Base-by-base conservation (phyloP, 1,284 basidiomycete genomes). In the Rhodotorula sp. region DNA sequence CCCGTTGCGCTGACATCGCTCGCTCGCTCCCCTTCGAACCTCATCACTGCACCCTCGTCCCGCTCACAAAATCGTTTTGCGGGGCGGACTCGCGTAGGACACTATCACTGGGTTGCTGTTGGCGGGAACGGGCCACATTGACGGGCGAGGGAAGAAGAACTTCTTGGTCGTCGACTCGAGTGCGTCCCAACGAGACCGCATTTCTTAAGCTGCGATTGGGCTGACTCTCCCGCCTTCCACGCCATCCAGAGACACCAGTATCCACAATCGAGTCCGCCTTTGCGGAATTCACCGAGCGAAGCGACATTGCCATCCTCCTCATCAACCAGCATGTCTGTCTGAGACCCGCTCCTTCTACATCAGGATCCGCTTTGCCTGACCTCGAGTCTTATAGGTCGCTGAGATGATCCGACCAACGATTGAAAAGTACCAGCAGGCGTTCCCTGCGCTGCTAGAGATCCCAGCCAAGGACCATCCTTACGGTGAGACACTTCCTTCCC, bases 371-470 rank as follows among this genome's bases (percentile, higher is more conserved):
- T 18, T 13, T 24, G 13, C 2, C 26, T 62, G 28, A 51, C 28
- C n/a, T 18, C 47, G 28, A 2, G 44, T 20, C 51, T 34, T 30
- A 18, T 44, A 96, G 94, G 84, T 97, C 76, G 94, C 94, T 59
- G 96, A 99, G 83, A 92, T 91, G 84, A 99, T 99, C 77, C 85
- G 96, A 60, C 92, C 94, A 0, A 88, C 91, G 2, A 92, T 99
- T 24, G 96, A 99, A 82, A 88, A 89, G 76, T 99, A 99, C 80
- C 89, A 91, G 72, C 90, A 94, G 79, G 89, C 95, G 0, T 99
- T 99, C 83, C 96, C 96, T 30, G 93, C 96, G 0, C 81, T 99
- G 47, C 87, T 99, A 30, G 96, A 99, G 82, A 99, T 99, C 74
- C 96, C 96, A 26, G 92, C 90, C 63, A 95, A 95, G 80, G 93